Base-by-base conservation (phyloP, 306 rosid genomes). In the Boehmeria nivea region DNA sequence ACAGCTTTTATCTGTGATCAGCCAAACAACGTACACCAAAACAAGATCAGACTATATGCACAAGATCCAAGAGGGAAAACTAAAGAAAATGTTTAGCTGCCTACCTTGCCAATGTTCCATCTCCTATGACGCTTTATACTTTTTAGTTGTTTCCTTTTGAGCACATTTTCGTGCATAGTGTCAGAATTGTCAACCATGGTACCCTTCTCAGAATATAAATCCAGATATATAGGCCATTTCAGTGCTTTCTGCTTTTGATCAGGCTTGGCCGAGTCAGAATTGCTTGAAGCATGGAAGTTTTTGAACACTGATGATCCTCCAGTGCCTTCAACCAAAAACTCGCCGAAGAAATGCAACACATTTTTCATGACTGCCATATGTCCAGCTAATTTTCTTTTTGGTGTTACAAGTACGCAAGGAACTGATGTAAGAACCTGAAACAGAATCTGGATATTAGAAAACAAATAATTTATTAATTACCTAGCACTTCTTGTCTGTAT, bases 341-440 rank as follows among this genome's bases (percentile, higher is more conserved):
- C 89, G 48, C 95, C 91, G 65, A 75, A 91, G 61, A 91, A 91
- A 81, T 84, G 98, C 89, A 91, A 67, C 61, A 76, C 86, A 65
- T 81, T 79, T 71, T 91, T 91, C 96, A 74, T 87, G 72, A 91
- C 87, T 22, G 93, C 96, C 79, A 91, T 80, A 68, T 78, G 81
- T 65, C 96, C 98, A 24, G 87, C 95, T 71, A 87, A 73, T 82
- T 91, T 91, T 75, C 95, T 84, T 82, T 87, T 91, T 6, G 88
- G 74, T 48, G 88, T 78, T 39, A 91, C 94, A 38, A 91, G 94
- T 44, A 91, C 82, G 16, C 98, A 91, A 33, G 82, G 85, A 72
- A 85, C 76, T 19, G 96, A 82, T 43, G 76, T 72, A 69, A 87
- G 84, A 66, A 91, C 96, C 98, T 91, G 89, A 73, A 76, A 75